Conservation (phyloP, 2,329 filamentous ascomycete genomes). For the Fusarium praegraminearum region DNA sequence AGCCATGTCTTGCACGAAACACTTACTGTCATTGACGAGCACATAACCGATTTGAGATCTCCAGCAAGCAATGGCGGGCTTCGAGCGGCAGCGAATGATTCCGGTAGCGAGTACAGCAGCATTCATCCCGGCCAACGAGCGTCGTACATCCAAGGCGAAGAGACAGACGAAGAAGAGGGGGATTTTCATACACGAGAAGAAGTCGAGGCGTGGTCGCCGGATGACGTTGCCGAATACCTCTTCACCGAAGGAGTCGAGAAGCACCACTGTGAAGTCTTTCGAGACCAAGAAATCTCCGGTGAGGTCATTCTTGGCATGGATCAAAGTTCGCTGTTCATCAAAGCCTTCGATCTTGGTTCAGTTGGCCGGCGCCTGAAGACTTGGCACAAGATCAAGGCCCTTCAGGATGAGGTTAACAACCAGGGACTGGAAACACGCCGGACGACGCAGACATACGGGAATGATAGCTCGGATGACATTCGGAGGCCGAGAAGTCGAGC, state of each 20-base stretch:
- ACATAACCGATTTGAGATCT: slow-evolving; percentile 86
- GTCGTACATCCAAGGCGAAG: slow-evolving; percentile 93
- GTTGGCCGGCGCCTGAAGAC: slow-evolving; percentile 91
- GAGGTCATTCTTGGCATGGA: slow-evolving; percentile 96
- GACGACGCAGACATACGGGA: slow-evolving; percentile 68
- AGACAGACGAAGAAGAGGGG: slow-evolving; percentile 95
- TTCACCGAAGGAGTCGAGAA: slow-evolving; percentile 87
- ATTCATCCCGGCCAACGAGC: slow-evolving; percentile 79
- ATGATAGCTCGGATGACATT: slow-evolving; percentile 69
- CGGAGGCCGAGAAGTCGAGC: slow-evolving; percentile 66
- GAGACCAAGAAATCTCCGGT: slow-evolving; percentile 94
- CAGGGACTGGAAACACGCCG: slow-evolving; percentile 58
- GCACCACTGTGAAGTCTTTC: slow-evolving; percentile 92
- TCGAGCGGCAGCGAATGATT: slow-evolving; percentile 73
- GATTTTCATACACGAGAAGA: slow-evolving; percentile 74
- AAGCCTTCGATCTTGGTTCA: slow-evolving; percentile 92
- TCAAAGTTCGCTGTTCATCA: slow-evolving; percentile 93
- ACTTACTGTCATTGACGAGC: slow-evolving; percentile 94
- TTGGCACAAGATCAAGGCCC: slow-evolving; percentile 93
- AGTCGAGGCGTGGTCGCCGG: slow-evolving; percentile 82
- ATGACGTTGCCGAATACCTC: slow-evolving; percentile 88
- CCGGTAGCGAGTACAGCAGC: slow-evolving; percentile 91
- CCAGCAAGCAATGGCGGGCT: slow-evolving; percentile 64
- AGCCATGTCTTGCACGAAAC: slow-evolving; percentile 92
- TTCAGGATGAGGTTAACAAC: slow-evolving; percentile 87